A percentile compares a stretch with the other conserved stretches of the same genome.
These are phyloP conservation scores for Starmerella etchellsii DNA, from an alignment of 805 yeast genomes.

Conservation along the genomic window DNA sequence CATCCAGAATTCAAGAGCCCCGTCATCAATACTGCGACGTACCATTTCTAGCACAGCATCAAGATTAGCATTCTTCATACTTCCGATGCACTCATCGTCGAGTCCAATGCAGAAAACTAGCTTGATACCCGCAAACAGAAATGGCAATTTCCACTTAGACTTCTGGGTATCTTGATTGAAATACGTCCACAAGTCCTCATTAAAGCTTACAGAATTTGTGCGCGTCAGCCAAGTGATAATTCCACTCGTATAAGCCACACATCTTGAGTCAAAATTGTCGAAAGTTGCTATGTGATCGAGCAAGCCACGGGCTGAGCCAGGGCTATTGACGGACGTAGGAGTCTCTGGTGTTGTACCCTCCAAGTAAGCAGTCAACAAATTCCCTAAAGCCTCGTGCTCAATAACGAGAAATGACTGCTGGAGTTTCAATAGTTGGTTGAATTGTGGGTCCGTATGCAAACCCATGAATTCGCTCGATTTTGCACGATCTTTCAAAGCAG, in stretches of 20 bases:
- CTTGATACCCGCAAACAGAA: constrained; percentile 23
- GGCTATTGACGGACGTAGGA: constrained; percentile 10
- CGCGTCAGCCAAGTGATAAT: constrained; percentile 20
- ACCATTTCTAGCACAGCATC: constrained; percentile 19
- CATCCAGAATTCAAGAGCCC: constrained; percentile 31
- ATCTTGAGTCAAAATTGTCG: constrained; percentile 43
- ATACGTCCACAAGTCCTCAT: constrained; percentile 6
- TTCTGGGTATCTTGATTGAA: constrained; percentile 1
- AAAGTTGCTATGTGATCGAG: constrained; percentile 37
- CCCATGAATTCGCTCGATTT: constrained; percentile 42
- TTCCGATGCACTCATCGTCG: constrained; percentile 9
- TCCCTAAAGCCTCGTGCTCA: constrained; percentile 63
- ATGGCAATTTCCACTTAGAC: constrained; percentile 21
- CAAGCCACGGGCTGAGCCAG: constrained; percentile 31
- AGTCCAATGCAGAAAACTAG: constrained; percentile 17
- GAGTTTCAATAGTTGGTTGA: constrained; percentile 39
- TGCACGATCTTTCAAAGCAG: constrained; percentile 37
- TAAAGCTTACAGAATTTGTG: constrained; percentile 4
- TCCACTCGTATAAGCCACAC: constrained; percentile 54
- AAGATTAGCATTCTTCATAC: not conserved
- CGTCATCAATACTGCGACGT: constrained; percentile 25
- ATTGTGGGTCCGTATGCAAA: constrained; percentile 32
- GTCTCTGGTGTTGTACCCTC: not conserved
- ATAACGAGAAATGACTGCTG: constrained; percentile 49
- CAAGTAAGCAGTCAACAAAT: constrained; percentile 40